Evolutionary conservation across 352 stramenopile genomes (phyloP), one percentile per base, ranked within the genome.

Genomic region (Phytophthora pistaciae): DNA sequence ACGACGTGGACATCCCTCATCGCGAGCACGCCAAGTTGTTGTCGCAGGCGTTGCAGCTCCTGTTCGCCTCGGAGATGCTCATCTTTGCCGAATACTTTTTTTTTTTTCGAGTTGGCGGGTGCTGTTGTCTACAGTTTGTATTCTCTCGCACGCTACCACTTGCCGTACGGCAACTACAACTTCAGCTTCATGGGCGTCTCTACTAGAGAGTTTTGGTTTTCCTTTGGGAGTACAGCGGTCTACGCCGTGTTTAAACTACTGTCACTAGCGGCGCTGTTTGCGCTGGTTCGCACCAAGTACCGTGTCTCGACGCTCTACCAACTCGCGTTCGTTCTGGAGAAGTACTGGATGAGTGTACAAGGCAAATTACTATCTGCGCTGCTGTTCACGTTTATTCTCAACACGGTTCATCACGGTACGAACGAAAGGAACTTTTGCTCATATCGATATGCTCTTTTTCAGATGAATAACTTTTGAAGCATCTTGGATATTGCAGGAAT

Each of bases 71-170:
- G 33, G 74, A 81, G 36, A 61, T 67, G 48, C 53, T 72, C 5
- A 36, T 69, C 16, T 60, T 81, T 48, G 57, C 52, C 14, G 70
- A 82, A 60, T 82, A 82, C 66, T 63, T 72, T 46, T n/a, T n/a
- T n/a, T n/a, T n/a, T n/a, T n/a, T n/a, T n/a, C n/a, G 66, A 79
- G 60, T 64, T 56, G 9, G 66, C 74, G 36, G 58, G 71, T 11
- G 60, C 74, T 1, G 58, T 60, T 10, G 40, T 72, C 21, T 79
- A 82, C 46, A 62, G 53, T n/a, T 38, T 72, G 11, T 83, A 83
- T 56, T 42, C 75, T 13, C 27, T 72, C 1, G 62, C 56, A 7
- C 44, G 76, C 5, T 66, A 64, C 29, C 52, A 36, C 25, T 29
- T 68, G 31, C 66, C 49, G 2, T 62, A 72, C 25, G 55, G 56